phyloP scores from a whole-genome alignment of 2,329 filamentous ascomycete genomes.

The Aspergillus pseudoterreus region DNA sequence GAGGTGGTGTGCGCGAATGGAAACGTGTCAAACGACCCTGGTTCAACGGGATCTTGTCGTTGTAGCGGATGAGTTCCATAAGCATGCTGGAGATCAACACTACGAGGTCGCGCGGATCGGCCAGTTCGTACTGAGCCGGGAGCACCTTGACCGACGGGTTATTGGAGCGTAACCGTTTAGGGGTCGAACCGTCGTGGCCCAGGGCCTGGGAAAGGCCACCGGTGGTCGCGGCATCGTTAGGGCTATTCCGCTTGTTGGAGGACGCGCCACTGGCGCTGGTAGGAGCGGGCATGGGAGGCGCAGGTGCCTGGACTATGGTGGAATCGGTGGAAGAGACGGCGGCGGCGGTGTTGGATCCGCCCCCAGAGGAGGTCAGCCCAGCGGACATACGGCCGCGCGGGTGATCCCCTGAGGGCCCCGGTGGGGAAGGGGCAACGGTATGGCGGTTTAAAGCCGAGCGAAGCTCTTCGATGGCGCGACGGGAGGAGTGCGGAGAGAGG shows the following conservation, averaged over 20 bases:
- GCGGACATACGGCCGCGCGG: conserved; percentile 33
- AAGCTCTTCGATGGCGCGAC: conserved; percentile 39
- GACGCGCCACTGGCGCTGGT: conserved; percentile 16
- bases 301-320: neutral
- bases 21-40: conserved; percentile 88
- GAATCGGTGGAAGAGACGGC: too few relatives aligned
- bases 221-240: conserved; percentile 21
- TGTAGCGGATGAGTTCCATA: conserved; percentile 87
- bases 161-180: conserved; percentile 47
- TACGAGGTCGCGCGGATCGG: conserved; percentile 80
- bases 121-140: conserved; percentile 73
- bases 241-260: conserved; percentile 35
- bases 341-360: conserved; percentile 21
- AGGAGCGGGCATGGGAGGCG: conserved; percentile 29
- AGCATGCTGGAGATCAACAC: conserved; percentile 92
- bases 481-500: conserved; percentile 33
- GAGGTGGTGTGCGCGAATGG: conserved; percentile 84
- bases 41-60: conserved; percentile 80
- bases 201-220: conserved; percentile 18
- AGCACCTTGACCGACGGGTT: conserved; percentile 50
- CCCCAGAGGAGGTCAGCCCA: conserved; percentile 31
- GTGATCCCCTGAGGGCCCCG: conserved; percentile 31
- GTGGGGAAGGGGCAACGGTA: conserved; percentile 33
- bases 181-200: conserved; percentile 29
- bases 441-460: conserved; percentile 37